These are phyloP conservation scores for Blastomyces silverae DNA, from an alignment of 2,329 filamentous ascomycete genomes.

Conservation along the genomic window DNA sequence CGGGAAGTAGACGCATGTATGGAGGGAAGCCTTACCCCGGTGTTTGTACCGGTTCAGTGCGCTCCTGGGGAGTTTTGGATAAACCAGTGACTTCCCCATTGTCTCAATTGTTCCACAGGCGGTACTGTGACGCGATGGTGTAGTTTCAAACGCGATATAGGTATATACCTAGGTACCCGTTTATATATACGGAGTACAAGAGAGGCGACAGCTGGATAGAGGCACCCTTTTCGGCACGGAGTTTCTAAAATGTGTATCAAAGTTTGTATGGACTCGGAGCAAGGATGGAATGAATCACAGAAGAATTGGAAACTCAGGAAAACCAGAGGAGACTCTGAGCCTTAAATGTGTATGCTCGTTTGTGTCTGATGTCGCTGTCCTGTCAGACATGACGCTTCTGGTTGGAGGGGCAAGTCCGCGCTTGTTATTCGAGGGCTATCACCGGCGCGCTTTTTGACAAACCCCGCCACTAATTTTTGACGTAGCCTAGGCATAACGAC, in stretches of 20 bases:
- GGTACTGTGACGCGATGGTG: too few relatives aligned
- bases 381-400: not conserved
- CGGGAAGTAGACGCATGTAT: not conserved
- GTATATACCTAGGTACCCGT: not conserved
- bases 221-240: too few relatives aligned
- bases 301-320: not conserved
- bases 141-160: not conserved
- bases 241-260: not conserved
- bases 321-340: not conserved
- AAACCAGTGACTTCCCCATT: slow-evolving; percentile 45
- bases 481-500: not conserved
- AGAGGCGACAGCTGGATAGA: not conserved
- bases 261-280: not conserved
- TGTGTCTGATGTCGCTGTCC: not conserved
- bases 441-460: not conserved
- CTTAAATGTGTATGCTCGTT: not conserved
- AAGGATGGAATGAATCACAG: not conserved
- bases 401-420: not conserved
- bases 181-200: not conserved
- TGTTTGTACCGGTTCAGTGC: slow-evolving; percentile 61
- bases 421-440: not conserved
- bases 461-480: not conserved
- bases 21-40: slow-evolving; percentile 47
- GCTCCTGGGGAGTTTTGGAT: slow-evolving; percentile 58
- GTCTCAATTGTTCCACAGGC: slow-evolving; percentile 9